phyloP scores from a whole-genome alignment of 805 yeast species.

The Lipomyces oligophaga region DNA sequence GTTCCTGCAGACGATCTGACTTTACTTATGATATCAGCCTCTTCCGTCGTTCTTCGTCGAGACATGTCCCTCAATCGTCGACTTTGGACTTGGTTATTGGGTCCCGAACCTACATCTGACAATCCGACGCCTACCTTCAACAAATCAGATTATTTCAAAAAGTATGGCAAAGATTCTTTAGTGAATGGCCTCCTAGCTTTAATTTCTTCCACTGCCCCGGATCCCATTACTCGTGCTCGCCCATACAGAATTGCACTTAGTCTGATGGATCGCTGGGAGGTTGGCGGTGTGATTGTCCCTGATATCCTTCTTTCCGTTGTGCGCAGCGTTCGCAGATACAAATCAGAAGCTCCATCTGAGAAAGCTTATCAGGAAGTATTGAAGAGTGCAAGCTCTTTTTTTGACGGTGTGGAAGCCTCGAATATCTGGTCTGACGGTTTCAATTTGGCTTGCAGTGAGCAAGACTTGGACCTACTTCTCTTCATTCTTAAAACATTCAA shows the following conservation, averaged over 20 bases:
- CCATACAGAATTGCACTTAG: slow-evolving; percentile 66
- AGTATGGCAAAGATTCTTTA: slow-evolving; percentile 45
- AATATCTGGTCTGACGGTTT: slow-evolving; percentile 70
- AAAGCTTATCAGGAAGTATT: slow-evolving; percentile 46
- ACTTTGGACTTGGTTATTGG: slow-evolving; percentile 88
- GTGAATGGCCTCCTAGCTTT: slow-evolving; percentile 52
- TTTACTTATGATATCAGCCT: slow-evolving; percentile 56
- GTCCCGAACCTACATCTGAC: slow-evolving; percentile 54
- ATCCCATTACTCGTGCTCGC: slow-evolving; percentile 41
- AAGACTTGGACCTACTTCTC: slow-evolving; percentile 47
- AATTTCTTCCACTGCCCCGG: slow-evolving; percentile 33
- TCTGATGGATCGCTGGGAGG: slow-evolving; percentile 91
- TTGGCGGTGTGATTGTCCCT: slow-evolving; percentile 73
- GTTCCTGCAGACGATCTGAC: slow-evolving; percentile 54
- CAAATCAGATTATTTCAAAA: slow-evolving; percentile 31
- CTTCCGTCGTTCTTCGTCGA: slow-evolving; percentile 65
- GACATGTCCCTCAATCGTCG: slow-evolving; percentile 96
- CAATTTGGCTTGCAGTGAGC: slow-evolving; percentile 39
- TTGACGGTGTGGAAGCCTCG: slow-evolving; percentile 80
- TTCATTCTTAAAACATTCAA: slow-evolving; percentile 65
- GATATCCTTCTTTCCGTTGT: slow-evolving; percentile 63
- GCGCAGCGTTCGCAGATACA: slow-evolving; percentile 42
- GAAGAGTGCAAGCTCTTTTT: slow-evolving; percentile 61
- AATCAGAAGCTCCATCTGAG: slow-evolving; percentile 29
- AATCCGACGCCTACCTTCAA: slow-evolving; percentile 16